A percentile compares a stretch with the other conserved stretches of the same genome.
Evolutionary conservation across 1,139 yeast species (phyloP).

Genomic region (Pichia sp.): DNA sequence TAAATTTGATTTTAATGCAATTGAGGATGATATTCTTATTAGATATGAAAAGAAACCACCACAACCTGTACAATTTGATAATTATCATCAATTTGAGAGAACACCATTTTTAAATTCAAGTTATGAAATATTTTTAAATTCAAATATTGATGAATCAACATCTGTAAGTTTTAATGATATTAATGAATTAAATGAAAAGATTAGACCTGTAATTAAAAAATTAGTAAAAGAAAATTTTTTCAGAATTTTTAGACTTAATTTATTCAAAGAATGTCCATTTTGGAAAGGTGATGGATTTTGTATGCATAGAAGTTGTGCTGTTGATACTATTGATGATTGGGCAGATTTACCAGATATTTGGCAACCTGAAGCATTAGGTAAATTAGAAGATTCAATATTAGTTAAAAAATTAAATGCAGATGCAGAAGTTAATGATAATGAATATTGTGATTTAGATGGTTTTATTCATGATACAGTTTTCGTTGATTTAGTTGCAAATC

Average conservation of each 20-base stretch:
- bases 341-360: conserved; percentile 63
- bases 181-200: conserved; percentile 41
- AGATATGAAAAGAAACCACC: conserved; percentile 26
- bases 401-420: conserved; percentile 18
- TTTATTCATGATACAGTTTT: conserved; percentile 53
- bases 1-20: background rate
- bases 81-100: conserved; percentile 26
- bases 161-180: conserved; percentile 51
- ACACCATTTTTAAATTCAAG: conserved; percentile 25
- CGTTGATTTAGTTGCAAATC: conserved; percentile 81
- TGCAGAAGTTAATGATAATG: conserved; percentile 24
- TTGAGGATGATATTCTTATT: conserved; percentile 13
- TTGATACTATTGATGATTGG: conserved; percentile 62
- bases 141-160: conserved; percentile 25
- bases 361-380: conserved; percentile 71
- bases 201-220: conserved; percentile 49
- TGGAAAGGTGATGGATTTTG: conserved; percentile 81
- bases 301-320: conserved; percentile 90
- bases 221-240: conserved; percentile 71
- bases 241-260: conserved; percentile 78
- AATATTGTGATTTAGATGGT: conserved; percentile 43
- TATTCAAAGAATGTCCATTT: conserved; percentile 84
- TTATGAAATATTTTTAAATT: conserved; percentile 19
- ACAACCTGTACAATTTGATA: conserved; percentile 17
- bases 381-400: conserved; percentile 36